Conservation (phyloP, 192 early-diverging fungal genomes). For the Blastocladiella britannica region DNA sequence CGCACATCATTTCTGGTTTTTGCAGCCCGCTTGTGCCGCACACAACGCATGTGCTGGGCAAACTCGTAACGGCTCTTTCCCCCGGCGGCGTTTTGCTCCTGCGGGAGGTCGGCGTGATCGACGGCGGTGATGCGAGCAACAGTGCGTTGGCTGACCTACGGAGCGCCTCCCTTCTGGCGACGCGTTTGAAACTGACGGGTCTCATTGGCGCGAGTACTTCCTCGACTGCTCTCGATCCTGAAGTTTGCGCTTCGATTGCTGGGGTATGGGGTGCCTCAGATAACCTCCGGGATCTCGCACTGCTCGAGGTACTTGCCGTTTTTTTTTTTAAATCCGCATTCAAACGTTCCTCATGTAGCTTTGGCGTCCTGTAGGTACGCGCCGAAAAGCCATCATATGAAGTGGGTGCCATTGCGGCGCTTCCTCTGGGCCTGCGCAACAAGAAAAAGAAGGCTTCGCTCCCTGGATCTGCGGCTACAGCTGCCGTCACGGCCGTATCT, state of each 20-base stretch:
- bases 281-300: constrained; percentile 14
- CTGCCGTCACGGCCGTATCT: constrained; percentile 53
- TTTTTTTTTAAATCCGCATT: constrained; percentile 5
- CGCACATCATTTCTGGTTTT: constrained; percentile 31
- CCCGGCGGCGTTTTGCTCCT: constrained; percentile 46
- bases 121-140: constrained; percentile 11
- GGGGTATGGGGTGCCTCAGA: constrained; percentile 36
- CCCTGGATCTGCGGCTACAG: constrained; percentile 27
- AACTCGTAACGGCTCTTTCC: constrained; percentile 37
- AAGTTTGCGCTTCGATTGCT: constrained; percentile 18
- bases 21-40: constrained; percentile 39
- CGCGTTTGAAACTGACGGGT: constrained; percentile 60
- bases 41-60: constrained; percentile 30
- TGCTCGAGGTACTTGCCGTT: neutral
- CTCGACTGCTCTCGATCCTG: constrained; percentile 14
- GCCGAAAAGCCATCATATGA: constrained; percentile 69
- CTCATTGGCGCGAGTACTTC: constrained; percentile 45
- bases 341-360: too few species aligned
- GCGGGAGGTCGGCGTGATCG: constrained; percentile 42
- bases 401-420: constrained; percentile 48
- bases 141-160: constrained; percentile 27
- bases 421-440: constrained; percentile 57
- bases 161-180: constrained; percentile 33
- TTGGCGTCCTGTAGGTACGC: constrained; percentile 22
- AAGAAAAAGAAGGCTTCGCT: constrained; percentile 21